Conservation (phyloP, 73 alveolate genomes). For the Paramecium bursaria region DNA sequence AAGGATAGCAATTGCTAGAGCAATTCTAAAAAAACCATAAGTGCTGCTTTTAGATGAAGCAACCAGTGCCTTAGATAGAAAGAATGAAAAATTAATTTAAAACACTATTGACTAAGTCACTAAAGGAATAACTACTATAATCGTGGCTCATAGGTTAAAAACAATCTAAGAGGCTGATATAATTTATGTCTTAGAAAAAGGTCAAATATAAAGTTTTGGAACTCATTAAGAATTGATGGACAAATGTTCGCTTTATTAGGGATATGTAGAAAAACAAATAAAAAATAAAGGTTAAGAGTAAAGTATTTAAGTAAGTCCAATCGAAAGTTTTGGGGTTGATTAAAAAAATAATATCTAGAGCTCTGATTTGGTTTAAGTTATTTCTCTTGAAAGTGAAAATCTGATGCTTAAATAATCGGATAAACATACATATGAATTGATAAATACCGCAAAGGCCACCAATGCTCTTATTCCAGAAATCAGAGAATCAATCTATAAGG, state of each 20-base stretch:
- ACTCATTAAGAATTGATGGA: slow-evolving; percentile 76
- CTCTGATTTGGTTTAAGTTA: no score
- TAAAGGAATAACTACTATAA: slow-evolving; percentile 75
- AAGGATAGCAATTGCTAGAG: slow-evolving; percentile 93
- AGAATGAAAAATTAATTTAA: slow-evolving; percentile 79
- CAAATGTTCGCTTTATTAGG: slow-evolving; percentile 74
- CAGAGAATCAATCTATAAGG: no score
- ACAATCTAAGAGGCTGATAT: slow-evolving; percentile 81
- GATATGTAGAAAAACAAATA: slow-evolving; percentile 52
- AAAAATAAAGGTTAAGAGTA: background rate
- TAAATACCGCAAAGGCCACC: no score
- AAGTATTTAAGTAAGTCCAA: background rate
- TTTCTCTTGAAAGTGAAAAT: no score
- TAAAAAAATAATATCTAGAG: no score
- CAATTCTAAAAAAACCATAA: slow-evolving; percentile 83
- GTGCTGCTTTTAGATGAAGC: slow-evolving; percentile 87
- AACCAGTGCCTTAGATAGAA: slow-evolving; percentile 86
- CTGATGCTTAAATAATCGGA: no score
- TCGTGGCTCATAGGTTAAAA: slow-evolving; percentile 84
- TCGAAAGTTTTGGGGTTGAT: no score
- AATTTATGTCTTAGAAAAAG: slow-evolving; percentile 80
- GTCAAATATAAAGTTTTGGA: slow-evolving; percentile 78
- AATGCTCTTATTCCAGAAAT: no score
- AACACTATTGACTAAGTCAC: slow-evolving; percentile 72
- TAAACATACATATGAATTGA: no score